phyloP scores from a whole-genome alignment of 768 basidiomycete genomes.

The Saitozyma podzolica region DNA sequence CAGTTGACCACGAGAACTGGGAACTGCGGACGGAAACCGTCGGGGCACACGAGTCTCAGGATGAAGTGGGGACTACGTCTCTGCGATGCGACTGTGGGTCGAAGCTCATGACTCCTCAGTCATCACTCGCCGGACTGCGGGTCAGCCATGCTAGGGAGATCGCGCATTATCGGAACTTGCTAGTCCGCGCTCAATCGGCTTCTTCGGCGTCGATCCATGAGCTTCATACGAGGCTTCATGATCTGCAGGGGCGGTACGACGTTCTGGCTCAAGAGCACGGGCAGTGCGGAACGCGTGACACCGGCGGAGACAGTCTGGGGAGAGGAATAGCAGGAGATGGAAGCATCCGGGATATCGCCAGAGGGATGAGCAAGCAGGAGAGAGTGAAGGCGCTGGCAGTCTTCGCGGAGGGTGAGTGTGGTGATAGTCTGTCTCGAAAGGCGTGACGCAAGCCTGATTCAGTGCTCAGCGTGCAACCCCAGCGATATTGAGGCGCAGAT shows the following conservation, averaged over 20 bases:
- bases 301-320: too few relatives aligned
- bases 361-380: conserved; percentile 16
- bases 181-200: conserved; percentile 26
- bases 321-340: neutral
- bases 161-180: conserved; percentile 29
- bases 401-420: conserved; percentile 32
- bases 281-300: too few relatives aligned
- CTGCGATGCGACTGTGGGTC: neutral
- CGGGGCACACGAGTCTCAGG: neutral
- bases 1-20: conserved; percentile 20
- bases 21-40: conserved; percentile 35
- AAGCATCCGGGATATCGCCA: conserved; percentile 5
- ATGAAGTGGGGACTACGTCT: neutral
- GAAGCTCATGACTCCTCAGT: conserved; percentile 9
- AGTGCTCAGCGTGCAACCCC: conserved; percentile 67
- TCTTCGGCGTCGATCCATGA: conserved; percentile 28
- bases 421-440: too few relatives aligned
- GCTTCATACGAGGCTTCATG: conserved; percentile 17
- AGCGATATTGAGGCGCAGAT: conserved; percentile 84
- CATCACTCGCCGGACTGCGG: conserved; percentile 9
- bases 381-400: conserved; percentile 21
- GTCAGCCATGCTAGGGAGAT: conserved; percentile 15
- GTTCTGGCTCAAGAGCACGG: conserved; percentile 16
- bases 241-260: conserved; percentile 16
- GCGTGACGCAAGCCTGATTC: neutral